Conservation (phyloP, 2,329 filamentous ascomycete genomes). For the Sporothrix brunneoviolacea region DNA sequence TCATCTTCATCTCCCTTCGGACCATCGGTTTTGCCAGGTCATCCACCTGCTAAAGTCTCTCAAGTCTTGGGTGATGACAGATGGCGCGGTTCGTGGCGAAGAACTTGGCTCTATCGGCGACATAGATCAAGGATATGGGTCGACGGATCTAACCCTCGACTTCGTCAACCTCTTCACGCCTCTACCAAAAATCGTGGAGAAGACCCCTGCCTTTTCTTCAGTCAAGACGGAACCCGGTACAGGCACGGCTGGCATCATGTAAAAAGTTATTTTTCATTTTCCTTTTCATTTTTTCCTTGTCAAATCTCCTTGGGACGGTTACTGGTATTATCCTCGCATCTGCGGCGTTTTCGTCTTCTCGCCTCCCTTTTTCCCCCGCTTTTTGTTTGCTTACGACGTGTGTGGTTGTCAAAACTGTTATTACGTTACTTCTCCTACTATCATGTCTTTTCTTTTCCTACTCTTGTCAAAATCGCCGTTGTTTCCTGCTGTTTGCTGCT, state of each 20-base stretch:
- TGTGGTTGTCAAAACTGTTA: neutral
- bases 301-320: constrained; percentile 14
- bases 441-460: constrained; percentile 17
- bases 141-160: constrained; percentile 58
- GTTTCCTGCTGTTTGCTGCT: constrained; percentile 15
- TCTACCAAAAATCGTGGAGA: constrained; percentile 39
- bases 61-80: constrained; percentile 53
- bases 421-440: constrained; percentile 21
- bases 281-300: constrained; percentile 11
- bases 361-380: constrained; percentile 19
- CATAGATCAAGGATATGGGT: constrained; percentile 60
- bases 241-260: constrained; percentile 26
- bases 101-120: constrained; percentile 62
- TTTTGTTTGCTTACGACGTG: constrained; percentile 8
- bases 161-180: constrained; percentile 67
- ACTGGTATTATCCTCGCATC: constrained; percentile 19
- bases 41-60: constrained; percentile 56
- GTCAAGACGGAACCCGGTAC: constrained; percentile 36
- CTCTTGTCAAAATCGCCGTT: constrained; percentile 14
- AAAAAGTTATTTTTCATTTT: constrained; percentile 19
- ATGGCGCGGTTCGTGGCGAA: constrained; percentile 58
- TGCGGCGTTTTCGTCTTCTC: constrained; percentile 21
- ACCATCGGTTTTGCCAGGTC: constrained; percentile 53
- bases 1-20: constrained; percentile 50
- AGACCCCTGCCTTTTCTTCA: constrained; percentile 33